These are phyloP conservation scores for Ottelia alismoides DNA, from an alignment of 106 monocot species.

Conservation along the genomic window DNA sequence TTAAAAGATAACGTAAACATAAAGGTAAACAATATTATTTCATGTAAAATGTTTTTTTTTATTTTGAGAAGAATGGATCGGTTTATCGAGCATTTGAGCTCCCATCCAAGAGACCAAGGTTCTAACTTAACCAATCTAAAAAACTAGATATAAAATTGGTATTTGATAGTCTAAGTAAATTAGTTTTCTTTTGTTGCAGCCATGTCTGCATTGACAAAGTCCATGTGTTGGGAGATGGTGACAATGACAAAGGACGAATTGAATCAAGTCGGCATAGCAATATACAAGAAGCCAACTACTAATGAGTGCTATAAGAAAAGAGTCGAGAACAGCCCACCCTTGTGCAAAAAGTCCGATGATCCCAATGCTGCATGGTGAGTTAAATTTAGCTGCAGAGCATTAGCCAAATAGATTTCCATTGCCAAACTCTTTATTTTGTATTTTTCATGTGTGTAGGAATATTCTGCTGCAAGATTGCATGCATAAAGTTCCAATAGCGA, in stretches of 20 bases:
- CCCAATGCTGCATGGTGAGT: constrained; percentile 83
- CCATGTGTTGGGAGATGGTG: constrained; percentile 88
- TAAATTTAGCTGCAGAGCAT: too few relatives aligned
- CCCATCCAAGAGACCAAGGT: too few relatives aligned
- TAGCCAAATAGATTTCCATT: too few relatives aligned
- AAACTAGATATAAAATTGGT: too few relatives aligned
- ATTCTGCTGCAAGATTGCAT: constrained; percentile 64
- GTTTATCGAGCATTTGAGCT: too few relatives aligned
- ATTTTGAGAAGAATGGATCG: too few relatives aligned
- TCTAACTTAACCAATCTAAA: too few relatives aligned
- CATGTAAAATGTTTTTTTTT: too few relatives aligned
- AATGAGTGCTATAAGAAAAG: constrained; percentile 74
- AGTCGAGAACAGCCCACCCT: constrained; percentile 35
- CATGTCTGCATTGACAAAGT: constrained; percentile 59
- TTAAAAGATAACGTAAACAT: too few relatives aligned
- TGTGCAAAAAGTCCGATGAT: constrained; percentile 69
- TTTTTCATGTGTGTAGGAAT: constrained; percentile 35
- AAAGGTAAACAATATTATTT: too few relatives aligned
- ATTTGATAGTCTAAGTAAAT: too few relatives aligned
- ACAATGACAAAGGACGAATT: constrained; percentile 47
- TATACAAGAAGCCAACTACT: constrained; percentile 64
- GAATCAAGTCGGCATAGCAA: constrained; percentile 56
- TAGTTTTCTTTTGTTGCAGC: constrained; percentile 34
- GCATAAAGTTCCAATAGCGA: constrained; percentile 47
- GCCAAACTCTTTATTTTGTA: not conserved